Base-by-base conservation (phyloP, 2,329 filamentous ascomycete species). In the Sphaerostilbella broomeana region DNA sequence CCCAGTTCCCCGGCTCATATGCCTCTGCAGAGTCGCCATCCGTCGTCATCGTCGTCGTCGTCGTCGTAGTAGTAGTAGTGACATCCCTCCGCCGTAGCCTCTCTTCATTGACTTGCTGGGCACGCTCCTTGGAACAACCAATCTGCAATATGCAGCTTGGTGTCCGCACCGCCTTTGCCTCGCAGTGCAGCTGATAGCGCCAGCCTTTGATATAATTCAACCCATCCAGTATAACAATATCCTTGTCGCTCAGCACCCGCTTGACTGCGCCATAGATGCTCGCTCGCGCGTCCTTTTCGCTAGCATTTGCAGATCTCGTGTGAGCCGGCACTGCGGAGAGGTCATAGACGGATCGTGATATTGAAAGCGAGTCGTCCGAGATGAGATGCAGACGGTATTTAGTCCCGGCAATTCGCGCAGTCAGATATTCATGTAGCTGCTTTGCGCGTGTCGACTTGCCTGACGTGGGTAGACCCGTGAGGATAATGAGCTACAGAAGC, bases 161-260 rank as follows among this genome's bases (percentile, higher is more conserved):
- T 4, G 86, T 92, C 47, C 80, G 68, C 38, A 85, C 65, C 33
- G 86, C 86, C 62, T 92, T 92, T 25, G 86, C 79, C 63, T 92
- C 86, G 65, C 86, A 90, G 60, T 82, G 83, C 16, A 94, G 68
- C 67, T 94, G 86, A 59, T 94, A 94, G 34, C 86, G 73, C 76
- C 85, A 92, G 25, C 86, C 86, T 61, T 92, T 92, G 65, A 94
- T 94, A 63, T 92, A 94, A 62, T 92, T 92, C 44, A 86, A 66
- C 2, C 81, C 79, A 57, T 94, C 86, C 12, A 87, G 75, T 32
- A 94, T 77, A 37, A 92, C 84, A 42, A 94, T 79, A 54, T 86
- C 82, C 52, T 78, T 77, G 41, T 79, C 74, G 44, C 75, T 79
- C 20, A 94, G 70, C 34, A 80, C 73, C 29, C 86, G 73, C 68